Evolutionary conservation across 768 basidiomycete genomes (phyloP), one percentile per base, ranked within the genome.

Genomic region (Imleria badia): DNA sequence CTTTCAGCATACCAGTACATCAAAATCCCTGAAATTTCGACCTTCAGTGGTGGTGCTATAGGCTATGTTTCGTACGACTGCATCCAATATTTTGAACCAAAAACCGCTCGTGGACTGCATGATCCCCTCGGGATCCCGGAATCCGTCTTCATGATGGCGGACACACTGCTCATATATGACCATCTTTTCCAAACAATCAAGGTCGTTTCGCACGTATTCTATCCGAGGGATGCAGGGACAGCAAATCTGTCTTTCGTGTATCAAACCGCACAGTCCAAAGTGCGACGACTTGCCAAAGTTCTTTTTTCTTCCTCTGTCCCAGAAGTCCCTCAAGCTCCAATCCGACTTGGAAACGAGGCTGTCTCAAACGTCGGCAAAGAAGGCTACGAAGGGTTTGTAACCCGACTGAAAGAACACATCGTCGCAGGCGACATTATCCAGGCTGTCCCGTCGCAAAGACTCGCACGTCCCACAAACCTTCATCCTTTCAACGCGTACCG

Each of bases 401-500:
- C 94, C 42, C 84, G 80, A 51, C 77, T 99, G 52, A 98, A 98
- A 76, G 81, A 96, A 66, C 94, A 93, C 68, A 97, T 99, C 51
- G 79, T 98, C 52, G 89, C 87, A 17, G 97, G 97, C 29, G 95
- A 99, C 73, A 98, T 99, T 66, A 98, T 99, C 61, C 97, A 99
- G 72, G 97, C 97, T 3, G 97, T 99, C 8, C 97, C 97, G 9
- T 95, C 93, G 11, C 97, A 98, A 70, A 80, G 95, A 29, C 77
- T 98, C 30, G 76, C 91, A 14, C 83, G 93, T 33, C 88, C 89
- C 34, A 98, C 97, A 0, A 70, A 81, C 19, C 76, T 99, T 19
- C 94, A 98, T 69, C 96, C 97, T 2, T 99, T 99, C 79, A 99
- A 98, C 75, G 94, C 88, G 8, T 99, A 98, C 68, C 80, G 97